These are phyloP conservation scores for Cyclanthera cordifolia DNA, from an alignment of 306 rosid genomes.

Conservation along the genomic window DNA sequence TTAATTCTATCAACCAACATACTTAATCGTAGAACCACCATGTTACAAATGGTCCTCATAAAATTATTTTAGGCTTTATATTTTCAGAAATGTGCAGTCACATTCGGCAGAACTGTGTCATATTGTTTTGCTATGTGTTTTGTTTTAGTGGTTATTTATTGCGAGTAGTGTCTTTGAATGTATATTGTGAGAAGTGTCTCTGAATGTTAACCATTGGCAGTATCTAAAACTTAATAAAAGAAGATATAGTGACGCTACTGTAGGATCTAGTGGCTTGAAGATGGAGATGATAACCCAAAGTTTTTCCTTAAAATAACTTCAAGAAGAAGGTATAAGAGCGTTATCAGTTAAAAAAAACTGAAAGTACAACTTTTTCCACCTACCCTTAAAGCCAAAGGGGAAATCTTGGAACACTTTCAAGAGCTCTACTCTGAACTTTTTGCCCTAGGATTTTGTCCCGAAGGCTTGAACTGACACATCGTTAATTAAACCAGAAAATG, in stretches of 20 bases:
- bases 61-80: background rate
- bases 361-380: background rate
- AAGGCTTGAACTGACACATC: background rate
- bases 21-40: background rate
- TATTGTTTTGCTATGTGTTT: background rate
- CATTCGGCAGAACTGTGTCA: background rate
- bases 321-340: background rate
- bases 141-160: background rate
- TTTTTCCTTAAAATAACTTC: background rate
- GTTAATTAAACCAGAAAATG: background rate
- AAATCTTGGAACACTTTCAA: background rate
- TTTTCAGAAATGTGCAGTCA: background rate
- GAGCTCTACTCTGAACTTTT: background rate
- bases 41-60: conserved; percentile 2
- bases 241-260: background rate
- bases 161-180: background rate
- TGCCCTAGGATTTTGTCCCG: background rate
- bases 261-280: background rate
- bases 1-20: too few relatives aligned
- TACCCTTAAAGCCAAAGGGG: background rate
- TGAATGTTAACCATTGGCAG: background rate
- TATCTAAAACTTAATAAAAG: background rate
- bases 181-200: background rate
- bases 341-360: background rate
- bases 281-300: background rate